Evolutionary conservation across 2,329 filamentous ascomycete genomes (phyloP).

Genomic region (Aureobasidium sp.): DNA sequence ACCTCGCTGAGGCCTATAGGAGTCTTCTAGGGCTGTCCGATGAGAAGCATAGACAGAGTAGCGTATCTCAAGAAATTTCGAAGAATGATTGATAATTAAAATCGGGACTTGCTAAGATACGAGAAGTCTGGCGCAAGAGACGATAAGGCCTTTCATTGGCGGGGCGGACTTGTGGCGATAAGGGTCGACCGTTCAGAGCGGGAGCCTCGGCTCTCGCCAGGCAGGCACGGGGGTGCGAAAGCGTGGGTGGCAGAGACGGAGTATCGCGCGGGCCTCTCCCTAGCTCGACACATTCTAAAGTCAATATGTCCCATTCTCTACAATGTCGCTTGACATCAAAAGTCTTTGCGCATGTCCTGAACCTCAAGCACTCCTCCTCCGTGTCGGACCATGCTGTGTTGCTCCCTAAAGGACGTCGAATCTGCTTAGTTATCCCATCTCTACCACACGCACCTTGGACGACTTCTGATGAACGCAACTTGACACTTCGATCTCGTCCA

Average conservation of each 20-base stretch:
- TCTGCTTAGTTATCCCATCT: not conserved
- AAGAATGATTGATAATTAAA: not conserved
- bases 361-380: not conserved
- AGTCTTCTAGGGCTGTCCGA: not conserved
- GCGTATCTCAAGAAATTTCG: not conserved
- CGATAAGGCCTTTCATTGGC: constrained; percentile 6
- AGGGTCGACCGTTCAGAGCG: not conserved
- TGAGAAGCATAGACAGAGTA: not conserved
- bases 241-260: not conserved
- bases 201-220: constrained; percentile 4
- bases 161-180: not conserved
- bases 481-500: not conserved
- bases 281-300: constrained; percentile 9
- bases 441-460: not conserved
- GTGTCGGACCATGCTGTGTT: not conserved
- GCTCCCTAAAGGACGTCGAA: not conserved
- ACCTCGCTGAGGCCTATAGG: not conserved
- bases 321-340: constrained; percentile 8
- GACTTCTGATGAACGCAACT: not conserved
- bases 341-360: not conserved
- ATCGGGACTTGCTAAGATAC: constrained; percentile 7
- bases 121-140: not conserved
- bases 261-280: not conserved
- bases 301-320: constrained; percentile 3
- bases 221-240: not conserved